Conservation (phyloP, 805 yeast species). For the Candida insectalens region DNA sequence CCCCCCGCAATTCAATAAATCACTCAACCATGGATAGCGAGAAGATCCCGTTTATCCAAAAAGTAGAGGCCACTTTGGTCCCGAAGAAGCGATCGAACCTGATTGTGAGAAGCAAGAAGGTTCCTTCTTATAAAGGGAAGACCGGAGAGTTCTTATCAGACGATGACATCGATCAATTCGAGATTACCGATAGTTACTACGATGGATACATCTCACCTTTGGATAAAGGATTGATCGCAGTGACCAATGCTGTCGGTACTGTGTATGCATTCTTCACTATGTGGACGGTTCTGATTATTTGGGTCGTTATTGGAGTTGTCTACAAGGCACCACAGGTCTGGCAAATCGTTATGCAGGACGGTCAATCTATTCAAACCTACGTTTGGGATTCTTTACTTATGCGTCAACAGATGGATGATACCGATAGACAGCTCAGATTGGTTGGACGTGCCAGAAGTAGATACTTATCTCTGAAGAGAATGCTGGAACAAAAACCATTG, state of each 20-base stretch:
- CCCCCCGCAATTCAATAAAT: too few species aligned
- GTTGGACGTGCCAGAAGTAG: conserved; percentile 23
- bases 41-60: conserved; percentile 4
- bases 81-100: conserved; percentile 1
- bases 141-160: neutral
- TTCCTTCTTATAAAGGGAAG: neutral
- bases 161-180: conserved; percentile 1
- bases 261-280: conserved; percentile 16
- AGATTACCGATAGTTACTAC: neutral
- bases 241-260: conserved; percentile 12
- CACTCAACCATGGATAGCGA: too few species aligned
- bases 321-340: conserved; percentile 24
- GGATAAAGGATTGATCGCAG: conserved; percentile 2
- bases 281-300: conserved; percentile 14
- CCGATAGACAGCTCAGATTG: conserved; percentile 17
- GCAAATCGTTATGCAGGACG: conserved; percentile 34
- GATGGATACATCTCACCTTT: neutral
- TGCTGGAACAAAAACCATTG: conserved; percentile 4
- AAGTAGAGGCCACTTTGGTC: neutral
- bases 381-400: conserved; percentile 31
- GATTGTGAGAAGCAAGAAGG: neutral
- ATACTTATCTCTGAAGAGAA: conserved; percentile 13
- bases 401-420: conserved; percentile 28
- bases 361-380: conserved; percentile 29
- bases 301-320: conserved; percentile 16